Conservation (phyloP, 371 early-diverging fungal species). For the Mucor irregularis region DNA sequence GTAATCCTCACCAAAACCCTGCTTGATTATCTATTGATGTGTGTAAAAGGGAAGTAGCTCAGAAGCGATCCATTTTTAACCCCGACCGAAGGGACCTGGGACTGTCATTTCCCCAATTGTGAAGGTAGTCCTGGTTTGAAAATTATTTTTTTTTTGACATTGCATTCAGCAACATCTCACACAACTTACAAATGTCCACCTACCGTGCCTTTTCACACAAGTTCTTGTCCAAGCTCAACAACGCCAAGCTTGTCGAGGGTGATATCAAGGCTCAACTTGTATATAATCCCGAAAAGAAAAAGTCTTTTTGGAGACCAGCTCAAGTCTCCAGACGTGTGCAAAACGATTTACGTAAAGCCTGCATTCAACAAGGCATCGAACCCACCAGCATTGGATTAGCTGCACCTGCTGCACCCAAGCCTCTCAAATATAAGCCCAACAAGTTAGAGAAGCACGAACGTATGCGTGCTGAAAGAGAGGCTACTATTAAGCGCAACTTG, state of each 20-base stretch:
- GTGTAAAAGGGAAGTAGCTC: no score
- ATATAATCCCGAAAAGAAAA: constrained; percentile 40
- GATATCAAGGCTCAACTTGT: constrained; percentile 56
- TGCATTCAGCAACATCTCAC: background rate
- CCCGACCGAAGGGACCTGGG: no score
- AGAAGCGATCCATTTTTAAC: no score
- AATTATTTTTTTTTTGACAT: constrained; percentile 1
- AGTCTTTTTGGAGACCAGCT: constrained; percentile 60
- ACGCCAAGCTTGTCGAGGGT: constrained; percentile 33
- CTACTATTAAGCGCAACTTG: constrained; percentile 42
- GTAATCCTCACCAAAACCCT: no score
- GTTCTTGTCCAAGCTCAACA: constrained; percentile 25
- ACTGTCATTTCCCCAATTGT: no score
- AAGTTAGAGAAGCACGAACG: constrained; percentile 70
- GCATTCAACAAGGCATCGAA: constrained; percentile 52
- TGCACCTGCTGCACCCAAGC: constrained; percentile 24
- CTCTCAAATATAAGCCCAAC: constrained; percentile 55
- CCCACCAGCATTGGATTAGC: constrained; percentile 57
- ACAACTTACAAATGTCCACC: constrained; percentile 39
- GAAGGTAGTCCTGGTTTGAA: background rate
- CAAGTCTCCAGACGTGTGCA: constrained; percentile 57
- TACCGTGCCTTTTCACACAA: constrained; percentile 37
- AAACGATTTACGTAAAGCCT: constrained; percentile 65
- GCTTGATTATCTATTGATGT: no score
- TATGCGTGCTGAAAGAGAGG: constrained; percentile 54